These are phyloP conservation scores for Cutaneotrichosporon mucoides DNA, from an alignment of 1,284 basidiomycete genomes.

Conservation along the genomic window DNA sequence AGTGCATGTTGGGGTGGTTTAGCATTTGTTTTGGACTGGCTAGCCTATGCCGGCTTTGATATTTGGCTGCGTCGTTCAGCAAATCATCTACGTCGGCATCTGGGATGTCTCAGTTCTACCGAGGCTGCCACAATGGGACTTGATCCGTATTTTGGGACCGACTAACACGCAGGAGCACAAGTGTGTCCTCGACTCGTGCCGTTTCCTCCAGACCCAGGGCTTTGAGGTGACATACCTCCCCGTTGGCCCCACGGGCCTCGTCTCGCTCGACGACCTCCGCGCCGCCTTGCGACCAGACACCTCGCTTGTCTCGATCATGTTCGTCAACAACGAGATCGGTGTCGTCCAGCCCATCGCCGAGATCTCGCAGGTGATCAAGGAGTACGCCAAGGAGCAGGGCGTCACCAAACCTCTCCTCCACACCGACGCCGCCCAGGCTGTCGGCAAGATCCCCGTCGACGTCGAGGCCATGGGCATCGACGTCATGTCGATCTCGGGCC, in stretches of 20 bases:
- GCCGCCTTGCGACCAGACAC: constrained; percentile 80
- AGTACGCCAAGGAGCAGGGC: constrained; percentile 53
- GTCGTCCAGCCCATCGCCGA: constrained; percentile 97
- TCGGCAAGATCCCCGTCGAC: constrained; percentile 84
- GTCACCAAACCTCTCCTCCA: constrained; percentile 90
- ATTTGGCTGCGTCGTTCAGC: too few species aligned
- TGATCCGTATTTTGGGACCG: not conserved
- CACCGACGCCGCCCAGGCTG: constrained; percentile 95
- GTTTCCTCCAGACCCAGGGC: constrained; percentile 90
- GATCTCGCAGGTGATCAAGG: constrained; percentile 74
- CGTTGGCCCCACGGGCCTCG: constrained; percentile 78
- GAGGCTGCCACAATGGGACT: too few species aligned
- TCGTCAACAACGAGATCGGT: constrained; percentile 99
- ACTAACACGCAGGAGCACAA: constrained; percentile 80
- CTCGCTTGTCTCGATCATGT: constrained; percentile 90
- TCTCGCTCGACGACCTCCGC: constrained; percentile 72
- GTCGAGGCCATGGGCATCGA: constrained; percentile 96
- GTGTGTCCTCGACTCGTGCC: constrained; percentile 97
- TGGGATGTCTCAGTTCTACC: too few species aligned
- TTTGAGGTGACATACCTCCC: constrained; percentile 98
- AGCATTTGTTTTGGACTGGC: too few species aligned
- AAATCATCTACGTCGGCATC: too few species aligned
- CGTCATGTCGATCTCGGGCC: constrained; percentile 91
- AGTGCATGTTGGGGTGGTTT: constrained; percentile 29
- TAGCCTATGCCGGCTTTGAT: too few species aligned